phyloP scores from a whole-genome alignment of 2,329 filamentous ascomycete genomes.

The Ophiostoma sp. region DNA sequence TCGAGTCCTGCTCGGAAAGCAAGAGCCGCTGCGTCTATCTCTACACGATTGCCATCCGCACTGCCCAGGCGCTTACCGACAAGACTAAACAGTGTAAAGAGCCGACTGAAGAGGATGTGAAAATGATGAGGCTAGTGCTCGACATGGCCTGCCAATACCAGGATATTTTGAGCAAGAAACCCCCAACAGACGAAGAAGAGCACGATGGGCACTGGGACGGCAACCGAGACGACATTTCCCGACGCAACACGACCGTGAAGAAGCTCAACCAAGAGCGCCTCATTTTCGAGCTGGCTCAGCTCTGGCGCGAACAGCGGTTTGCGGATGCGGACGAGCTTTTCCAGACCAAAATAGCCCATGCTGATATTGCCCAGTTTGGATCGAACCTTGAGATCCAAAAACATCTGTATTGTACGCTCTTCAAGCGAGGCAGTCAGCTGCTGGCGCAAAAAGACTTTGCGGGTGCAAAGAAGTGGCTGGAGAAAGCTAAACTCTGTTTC shows the following conservation, averaged over 20 bases:
- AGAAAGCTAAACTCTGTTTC: neutral
- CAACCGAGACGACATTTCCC: neutral
- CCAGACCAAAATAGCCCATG: conserved; percentile 45
- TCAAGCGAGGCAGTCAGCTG: conserved; percentile 63
- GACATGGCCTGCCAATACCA: conserved; percentile 57
- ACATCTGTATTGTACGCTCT: conserved; percentile 61
- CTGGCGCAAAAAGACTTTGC: conserved; percentile 47
- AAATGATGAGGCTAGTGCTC: conserved; percentile 56
- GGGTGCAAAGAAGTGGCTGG: conserved; percentile 66
- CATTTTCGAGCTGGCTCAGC: conserved; percentile 61
- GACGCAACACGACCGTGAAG: conserved; percentile 20
- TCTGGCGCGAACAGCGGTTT: conserved; percentile 66
- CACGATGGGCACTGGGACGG: neutral
- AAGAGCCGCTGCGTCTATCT: conserved; percentile 16
- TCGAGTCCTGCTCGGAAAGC: neutral
- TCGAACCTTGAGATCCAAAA: conserved; percentile 52
- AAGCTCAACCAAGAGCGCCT: conserved; percentile 57
- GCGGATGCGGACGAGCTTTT: conserved; percentile 79
- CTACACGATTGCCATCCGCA: conserved; percentile 13
- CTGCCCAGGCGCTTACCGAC: conserved; percentile 44
- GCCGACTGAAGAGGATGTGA: conserved; percentile 40
- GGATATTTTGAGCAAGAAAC: conserved; percentile 33
- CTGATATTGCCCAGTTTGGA: conserved; percentile 30
- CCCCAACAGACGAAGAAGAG: conserved; percentile 28
- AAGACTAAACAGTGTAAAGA: neutral